Evolutionary conservation across 306 rosid species (phyloP).

Genomic region (Inga laurina): DNA sequence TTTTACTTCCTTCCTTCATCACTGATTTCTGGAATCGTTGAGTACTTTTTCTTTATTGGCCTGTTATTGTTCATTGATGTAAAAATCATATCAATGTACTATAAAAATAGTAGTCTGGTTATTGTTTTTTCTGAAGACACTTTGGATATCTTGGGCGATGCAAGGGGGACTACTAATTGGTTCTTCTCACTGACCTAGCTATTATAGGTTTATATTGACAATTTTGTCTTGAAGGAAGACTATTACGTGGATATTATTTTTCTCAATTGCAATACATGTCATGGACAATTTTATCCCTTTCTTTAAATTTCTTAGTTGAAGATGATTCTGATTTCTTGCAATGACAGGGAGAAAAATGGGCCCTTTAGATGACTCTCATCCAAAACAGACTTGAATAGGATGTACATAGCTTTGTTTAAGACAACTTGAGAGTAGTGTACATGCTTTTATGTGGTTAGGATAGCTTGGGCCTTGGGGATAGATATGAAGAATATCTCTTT

Average conservation of each 20-base stretch:
- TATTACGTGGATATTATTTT: neutral
- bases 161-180: neutral
- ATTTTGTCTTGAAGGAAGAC: neutral
- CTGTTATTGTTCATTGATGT: neutral
- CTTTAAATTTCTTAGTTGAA: neutral
- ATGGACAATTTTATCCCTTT: neutral
- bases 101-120: neutral
- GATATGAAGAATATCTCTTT: neutral
- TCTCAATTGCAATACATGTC: neutral
- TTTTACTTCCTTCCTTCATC: slow-evolving; percentile 9
- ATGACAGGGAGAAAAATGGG: neutral
- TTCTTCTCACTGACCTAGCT: neutral
- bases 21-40: neutral
- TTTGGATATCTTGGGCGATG: neutral
- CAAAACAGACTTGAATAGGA: slow-evolving; percentile 22
- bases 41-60: neutral
- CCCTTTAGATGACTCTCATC: slow-evolving; percentile 5
- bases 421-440: neutral
- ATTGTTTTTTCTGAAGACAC: neutral
- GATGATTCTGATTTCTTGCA: slow-evolving; percentile 17
- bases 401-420: slow-evolving; percentile 18
- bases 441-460: slow-evolving; percentile 6
- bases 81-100: neutral
- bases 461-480: neutral
- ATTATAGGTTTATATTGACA: neutral